Conservation (phyloP, 768 basidiomycete genomes). For the Pisolithus marmoratus region DNA sequence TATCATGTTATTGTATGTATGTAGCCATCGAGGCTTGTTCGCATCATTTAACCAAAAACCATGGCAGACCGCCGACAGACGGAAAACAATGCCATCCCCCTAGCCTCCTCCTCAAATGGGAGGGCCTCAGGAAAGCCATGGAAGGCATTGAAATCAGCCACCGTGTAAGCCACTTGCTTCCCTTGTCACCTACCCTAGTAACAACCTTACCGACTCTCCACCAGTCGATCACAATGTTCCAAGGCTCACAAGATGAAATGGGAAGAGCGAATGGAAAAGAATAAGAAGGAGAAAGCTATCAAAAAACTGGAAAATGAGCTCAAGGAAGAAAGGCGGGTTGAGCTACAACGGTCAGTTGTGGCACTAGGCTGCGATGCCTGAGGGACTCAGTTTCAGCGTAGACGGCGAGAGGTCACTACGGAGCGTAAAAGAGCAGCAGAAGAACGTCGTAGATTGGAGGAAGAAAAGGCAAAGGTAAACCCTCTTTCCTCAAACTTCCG, state of each 20-base stretch:
- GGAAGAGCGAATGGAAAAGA: constrained; percentile 65
- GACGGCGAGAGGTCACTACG: constrained; percentile 60
- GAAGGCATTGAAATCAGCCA: constrained; percentile 48
- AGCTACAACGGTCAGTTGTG: constrained; percentile 47
- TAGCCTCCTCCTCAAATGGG: constrained; percentile 59
- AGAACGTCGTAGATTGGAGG: constrained; percentile 55
- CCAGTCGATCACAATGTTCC: constrained; percentile 65
- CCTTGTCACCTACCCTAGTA: constrained; percentile 2
- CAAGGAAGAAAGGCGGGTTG: constrained; percentile 70
- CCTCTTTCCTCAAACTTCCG: neutral
- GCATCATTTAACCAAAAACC: neutral
- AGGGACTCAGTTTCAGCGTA: constrained; percentile 21
- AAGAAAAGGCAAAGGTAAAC: constrained; percentile 27
- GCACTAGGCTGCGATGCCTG: neutral
- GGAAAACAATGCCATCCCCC: constrained; percentile 19
- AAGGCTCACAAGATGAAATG: constrained; percentile 64
- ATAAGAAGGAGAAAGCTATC: constrained; percentile 58
- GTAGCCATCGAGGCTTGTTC: too few relatives aligned
- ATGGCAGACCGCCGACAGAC: neutral
- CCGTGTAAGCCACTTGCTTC: constrained; percentile 35
- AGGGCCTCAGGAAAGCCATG: constrained; percentile 68
- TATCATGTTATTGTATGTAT: too few relatives aligned
- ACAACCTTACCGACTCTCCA: neutral
- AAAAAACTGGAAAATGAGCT: constrained; percentile 71
- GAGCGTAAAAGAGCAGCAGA: constrained; percentile 70